phyloP scores from a whole-genome alignment of 768 basidiomycete genomes.

The Termitomyces eurrhizus region DNA sequence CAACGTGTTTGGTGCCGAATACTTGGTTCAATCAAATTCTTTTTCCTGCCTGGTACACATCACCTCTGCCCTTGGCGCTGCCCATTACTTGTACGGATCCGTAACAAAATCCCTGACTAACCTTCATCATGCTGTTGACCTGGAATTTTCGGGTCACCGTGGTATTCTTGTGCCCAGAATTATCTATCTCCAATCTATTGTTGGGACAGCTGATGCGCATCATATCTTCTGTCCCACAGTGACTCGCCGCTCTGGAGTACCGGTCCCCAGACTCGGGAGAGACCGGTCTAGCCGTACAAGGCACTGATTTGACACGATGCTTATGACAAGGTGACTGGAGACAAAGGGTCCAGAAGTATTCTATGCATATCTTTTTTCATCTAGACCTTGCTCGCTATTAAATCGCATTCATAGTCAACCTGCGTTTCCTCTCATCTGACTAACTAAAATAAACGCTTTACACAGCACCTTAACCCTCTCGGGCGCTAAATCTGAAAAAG shows the following conservation, averaged over 20 bases:
- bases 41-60: neutral
- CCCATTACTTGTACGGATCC: neutral
- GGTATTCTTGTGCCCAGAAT: constrained; percentile 12
- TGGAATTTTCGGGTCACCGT: constrained; percentile 1
- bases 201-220: constrained; percentile 14
- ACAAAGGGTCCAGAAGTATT: neutral
- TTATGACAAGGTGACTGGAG: constrained; percentile 6
- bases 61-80: neutral
- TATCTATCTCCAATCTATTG: constrained; percentile 1
- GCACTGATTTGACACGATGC: constrained; percentile 1
- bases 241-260: constrained; percentile 4
- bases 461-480: neutral
- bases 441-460: neutral
- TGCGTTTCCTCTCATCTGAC: neutral
- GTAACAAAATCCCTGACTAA: neutral
- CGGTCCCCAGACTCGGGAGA: constrained; percentile 11
- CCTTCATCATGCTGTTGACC: neutral
- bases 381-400: neutral
- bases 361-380: neutral
- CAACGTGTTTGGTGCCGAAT: constrained; percentile 13
- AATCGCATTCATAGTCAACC: neutral
- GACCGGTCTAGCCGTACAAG: constrained; percentile 6
- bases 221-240: constrained; percentile 8
- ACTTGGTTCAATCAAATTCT: constrained; percentile 3
- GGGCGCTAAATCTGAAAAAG: neutral